Evolutionary conservation across 2,329 filamentous ascomycete species (phyloP), one percentile per base, ranked within the genome.

Genomic region (Metarhizium sp.): DNA sequence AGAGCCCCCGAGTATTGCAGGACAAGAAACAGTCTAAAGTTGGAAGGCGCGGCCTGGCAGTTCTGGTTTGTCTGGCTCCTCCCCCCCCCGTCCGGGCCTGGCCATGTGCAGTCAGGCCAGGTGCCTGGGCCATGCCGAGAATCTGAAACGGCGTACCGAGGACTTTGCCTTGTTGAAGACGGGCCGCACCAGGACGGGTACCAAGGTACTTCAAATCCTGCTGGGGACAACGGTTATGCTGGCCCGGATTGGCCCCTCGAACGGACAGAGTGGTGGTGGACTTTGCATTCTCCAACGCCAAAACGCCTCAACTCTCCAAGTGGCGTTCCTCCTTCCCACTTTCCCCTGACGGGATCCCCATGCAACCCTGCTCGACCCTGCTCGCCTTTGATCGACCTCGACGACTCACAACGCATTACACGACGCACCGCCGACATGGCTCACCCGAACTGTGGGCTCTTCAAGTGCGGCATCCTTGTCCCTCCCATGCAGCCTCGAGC

Each of bases 281-380:
- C 32, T 34, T 25, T 11, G 32, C 10, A 10, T 34, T 11, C 32
- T 34, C 32, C 38, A 40, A 13, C 10, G 38, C 38, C 38, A 40
- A 48, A 48, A 29, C 18, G 45, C 45, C 45, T 10, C 45, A 48
- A 20, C 45, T 48, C 7, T 18, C 18, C 13, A 48, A 13, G 45
- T 45, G 42, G 16, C 42, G 45, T 18, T 29, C 10, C 18, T 8
- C 16, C 45, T 50, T 50, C 30, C 51, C 55, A 34, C 34, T 32
- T 51, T 34, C 55, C 55, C 55, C 52, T 52, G 52, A 50, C 52
- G 49, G 36, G 52, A 48, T 46, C 43, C 43, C 45, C 45, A 51
- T 38, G 50, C 51, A 30, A 30, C 50, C 32, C 43, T 51, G 42
- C 40, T 40, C 4, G 13, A 14, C 36, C 52, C 25, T 42, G 11